A percentile compares a stretch with the other conserved stretches of the same genome.
Evolutionary conservation across 768 basidiomycete species (phyloP).

Genomic region (Clavaria fumosa): DNA sequence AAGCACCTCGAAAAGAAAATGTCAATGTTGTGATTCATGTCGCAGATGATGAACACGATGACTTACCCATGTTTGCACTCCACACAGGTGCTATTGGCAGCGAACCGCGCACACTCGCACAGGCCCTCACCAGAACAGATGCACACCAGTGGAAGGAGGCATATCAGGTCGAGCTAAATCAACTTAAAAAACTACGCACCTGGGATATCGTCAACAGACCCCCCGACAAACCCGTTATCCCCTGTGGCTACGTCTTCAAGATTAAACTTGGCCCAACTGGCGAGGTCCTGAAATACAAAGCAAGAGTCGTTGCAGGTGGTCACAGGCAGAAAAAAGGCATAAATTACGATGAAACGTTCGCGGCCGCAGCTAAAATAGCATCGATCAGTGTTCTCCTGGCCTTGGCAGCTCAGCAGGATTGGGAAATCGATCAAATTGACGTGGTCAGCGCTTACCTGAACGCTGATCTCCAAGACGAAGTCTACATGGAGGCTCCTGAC

Average conservation of each 20-base stretch:
- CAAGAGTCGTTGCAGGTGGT: constrained; percentile 20
- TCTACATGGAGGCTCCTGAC: constrained; percentile 22
- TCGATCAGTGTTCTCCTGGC: constrained; percentile 13
- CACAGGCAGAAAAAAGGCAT: constrained; percentile 19
- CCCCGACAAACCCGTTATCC: not conserved
- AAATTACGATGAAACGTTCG: constrained; percentile 17
- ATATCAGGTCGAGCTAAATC: not conserved
- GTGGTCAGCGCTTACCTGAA: constrained; percentile 16
- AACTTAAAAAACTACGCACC: not conserved
- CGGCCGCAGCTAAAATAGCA: constrained; percentile 9
- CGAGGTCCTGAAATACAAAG: constrained; percentile 16
- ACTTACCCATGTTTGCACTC: not conserved
- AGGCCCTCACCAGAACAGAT: not conserved
- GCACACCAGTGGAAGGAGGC: not conserved
- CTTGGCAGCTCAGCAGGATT: constrained; percentile 7
- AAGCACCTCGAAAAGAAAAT: too few relatives aligned
- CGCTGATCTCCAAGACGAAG: constrained; percentile 10
- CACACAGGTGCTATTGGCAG: not conserved
- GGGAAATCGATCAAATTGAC: constrained; percentile 14
- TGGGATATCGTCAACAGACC: constrained; percentile 3
- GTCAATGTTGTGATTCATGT: too few relatives aligned
- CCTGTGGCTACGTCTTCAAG: not conserved
- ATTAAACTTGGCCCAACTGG: not conserved
- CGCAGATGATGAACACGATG: too few relatives aligned
- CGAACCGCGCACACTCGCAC: not conserved